Evolutionary conservation across 768 basidiomycete genomes (phyloP).

Genomic region (Pleurotus tuoliensis): DNA sequence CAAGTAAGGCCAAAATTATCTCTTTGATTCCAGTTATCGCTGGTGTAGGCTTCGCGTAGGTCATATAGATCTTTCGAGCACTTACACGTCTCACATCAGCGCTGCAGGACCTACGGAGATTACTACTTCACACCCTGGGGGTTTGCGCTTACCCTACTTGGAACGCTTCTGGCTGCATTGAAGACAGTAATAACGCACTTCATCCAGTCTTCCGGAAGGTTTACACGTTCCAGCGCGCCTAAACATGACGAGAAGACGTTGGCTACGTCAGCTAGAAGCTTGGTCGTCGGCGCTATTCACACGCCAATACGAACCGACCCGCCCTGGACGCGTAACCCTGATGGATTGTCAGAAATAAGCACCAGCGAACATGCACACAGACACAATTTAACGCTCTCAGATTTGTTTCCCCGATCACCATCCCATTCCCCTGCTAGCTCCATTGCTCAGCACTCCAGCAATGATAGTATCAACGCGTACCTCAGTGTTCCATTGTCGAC

Average conservation of each 20-base stretch:
- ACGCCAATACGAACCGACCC: neutral
- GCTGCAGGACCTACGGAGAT: conserved; percentile 83
- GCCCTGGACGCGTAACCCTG: neutral
- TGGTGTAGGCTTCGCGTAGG: conserved; percentile 90
- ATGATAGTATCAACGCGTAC: neutral
- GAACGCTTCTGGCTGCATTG: conserved; percentile 86
- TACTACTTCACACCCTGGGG: conserved; percentile 89
- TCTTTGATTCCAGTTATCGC: conserved; percentile 81
- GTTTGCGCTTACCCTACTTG: conserved; percentile 82
- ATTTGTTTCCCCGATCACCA: neutral
- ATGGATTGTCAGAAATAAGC: neutral
- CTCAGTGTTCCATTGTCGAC: neutral
- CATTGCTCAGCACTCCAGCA: neutral
- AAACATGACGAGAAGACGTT: conserved; percentile 11
- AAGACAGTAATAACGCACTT: conserved; percentile 92
- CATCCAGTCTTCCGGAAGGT: conserved; percentile 47
- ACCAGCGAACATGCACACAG: neutral
- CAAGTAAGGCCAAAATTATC: conserved; percentile 59
- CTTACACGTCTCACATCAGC: conserved; percentile 3
- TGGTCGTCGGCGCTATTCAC: neutral
- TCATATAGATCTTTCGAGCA: conserved; percentile 13
- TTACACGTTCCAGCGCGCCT: neutral
- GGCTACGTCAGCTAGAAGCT: neutral
- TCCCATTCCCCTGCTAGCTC: neutral
- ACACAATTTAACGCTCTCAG: neutral